A percentile compares a stretch with the other conserved stretches of the same genome.
Conservation (phyloP, 192 early-diverging fungal genomes). For the Backusella liffmaniae region DNA sequence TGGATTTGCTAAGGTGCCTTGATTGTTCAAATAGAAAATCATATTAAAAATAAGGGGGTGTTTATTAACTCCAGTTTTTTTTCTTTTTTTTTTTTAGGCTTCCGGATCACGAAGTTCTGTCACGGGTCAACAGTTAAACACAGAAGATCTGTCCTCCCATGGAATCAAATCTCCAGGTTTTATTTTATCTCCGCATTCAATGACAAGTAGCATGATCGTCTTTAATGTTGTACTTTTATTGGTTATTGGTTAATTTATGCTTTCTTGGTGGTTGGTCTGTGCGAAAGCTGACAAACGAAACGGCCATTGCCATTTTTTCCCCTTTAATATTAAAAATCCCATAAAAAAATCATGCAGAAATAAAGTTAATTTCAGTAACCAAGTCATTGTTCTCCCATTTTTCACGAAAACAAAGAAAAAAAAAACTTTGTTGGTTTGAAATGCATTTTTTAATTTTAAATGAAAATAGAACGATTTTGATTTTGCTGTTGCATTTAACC, state of each 20-base stretch:
- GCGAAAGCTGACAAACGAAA: neutral
- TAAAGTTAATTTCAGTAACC: neutral
- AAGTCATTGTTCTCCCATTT: neutral
- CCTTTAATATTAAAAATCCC: neutral
- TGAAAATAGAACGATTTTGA: neutral
- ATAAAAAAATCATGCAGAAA: neutral
- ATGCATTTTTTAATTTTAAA: neutral
- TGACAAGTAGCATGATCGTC: neutral
- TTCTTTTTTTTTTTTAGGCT: conserved; percentile 1
- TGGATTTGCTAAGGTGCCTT: conserved; percentile 24
- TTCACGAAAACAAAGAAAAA: neutral
- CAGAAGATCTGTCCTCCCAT: conserved; percentile 5
- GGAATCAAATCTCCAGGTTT: neutral
- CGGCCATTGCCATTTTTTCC: neutral
- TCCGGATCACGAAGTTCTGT: conserved; percentile 6
- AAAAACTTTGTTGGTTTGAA: neutral
- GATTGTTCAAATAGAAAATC: neutral
- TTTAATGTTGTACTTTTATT: conserved; percentile 6
- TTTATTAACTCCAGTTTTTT: neutral
- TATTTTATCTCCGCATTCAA: neutral
- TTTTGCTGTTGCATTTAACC: neutral
- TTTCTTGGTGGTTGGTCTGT: neutral
- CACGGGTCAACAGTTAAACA: conserved; percentile 3
- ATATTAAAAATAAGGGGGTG: neutral
- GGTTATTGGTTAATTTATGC: neutral